Evolutionary conservation across 495 filamentous ascomycete genomes (phyloP).

Genomic region (Trichoderma reesei): DNA sequence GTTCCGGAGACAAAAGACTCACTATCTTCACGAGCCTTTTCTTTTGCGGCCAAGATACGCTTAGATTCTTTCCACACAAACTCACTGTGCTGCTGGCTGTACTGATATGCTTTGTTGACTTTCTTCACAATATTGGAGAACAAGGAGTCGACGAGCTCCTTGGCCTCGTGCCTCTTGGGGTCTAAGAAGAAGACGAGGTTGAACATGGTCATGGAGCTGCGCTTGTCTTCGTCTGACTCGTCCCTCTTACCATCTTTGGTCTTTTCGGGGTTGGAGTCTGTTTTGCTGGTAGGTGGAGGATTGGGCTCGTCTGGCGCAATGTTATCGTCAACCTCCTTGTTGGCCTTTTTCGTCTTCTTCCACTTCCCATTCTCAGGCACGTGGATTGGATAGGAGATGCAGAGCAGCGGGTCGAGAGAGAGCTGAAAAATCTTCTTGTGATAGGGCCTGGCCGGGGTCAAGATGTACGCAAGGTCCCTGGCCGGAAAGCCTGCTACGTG

Average conservation of each 20-base stretch:
- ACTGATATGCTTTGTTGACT: slow-evolving; percentile 78
- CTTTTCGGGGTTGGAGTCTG: slow-evolving; percentile 28
- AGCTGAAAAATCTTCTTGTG: slow-evolving; percentile 84
- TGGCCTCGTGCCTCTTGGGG: slow-evolving; percentile 65
- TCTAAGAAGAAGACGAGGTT: slow-evolving; percentile 89
- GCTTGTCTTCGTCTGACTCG: slow-evolving; percentile 45
- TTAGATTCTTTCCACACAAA: slow-evolving; percentile 86
- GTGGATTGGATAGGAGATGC: slow-evolving; percentile 81
- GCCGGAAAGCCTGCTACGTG: slow-evolving; percentile 65
- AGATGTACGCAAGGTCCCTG: slow-evolving; percentile 69
- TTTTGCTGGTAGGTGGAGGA: slow-evolving; percentile 7
- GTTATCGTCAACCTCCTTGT: slow-evolving; percentile 20
- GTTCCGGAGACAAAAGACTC: slow-evolving; percentile 18
- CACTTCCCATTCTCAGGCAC: slow-evolving; percentile 77
- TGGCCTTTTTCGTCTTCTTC: slow-evolving; percentile 68
- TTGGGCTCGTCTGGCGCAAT: slow-evolving; percentile 15
- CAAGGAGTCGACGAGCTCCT: slow-evolving; percentile 63
- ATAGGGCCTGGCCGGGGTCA: slow-evolving; percentile 70
- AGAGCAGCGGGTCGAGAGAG: slow-evolving; percentile 71
- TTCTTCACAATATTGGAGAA: slow-evolving; percentile 84
- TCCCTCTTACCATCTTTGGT: slow-evolving; percentile 23
- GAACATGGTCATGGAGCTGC: slow-evolving; percentile 80
- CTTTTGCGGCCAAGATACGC: slow-evolving; percentile 64
- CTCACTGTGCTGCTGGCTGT: slow-evolving; percentile 74
- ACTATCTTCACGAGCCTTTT: slow-evolving; percentile 70